Evolutionary conservation across 352 stramenopile species (phyloP), one percentile per base, ranked within the genome.

Genomic region (Pythium folliculosum): DNA sequence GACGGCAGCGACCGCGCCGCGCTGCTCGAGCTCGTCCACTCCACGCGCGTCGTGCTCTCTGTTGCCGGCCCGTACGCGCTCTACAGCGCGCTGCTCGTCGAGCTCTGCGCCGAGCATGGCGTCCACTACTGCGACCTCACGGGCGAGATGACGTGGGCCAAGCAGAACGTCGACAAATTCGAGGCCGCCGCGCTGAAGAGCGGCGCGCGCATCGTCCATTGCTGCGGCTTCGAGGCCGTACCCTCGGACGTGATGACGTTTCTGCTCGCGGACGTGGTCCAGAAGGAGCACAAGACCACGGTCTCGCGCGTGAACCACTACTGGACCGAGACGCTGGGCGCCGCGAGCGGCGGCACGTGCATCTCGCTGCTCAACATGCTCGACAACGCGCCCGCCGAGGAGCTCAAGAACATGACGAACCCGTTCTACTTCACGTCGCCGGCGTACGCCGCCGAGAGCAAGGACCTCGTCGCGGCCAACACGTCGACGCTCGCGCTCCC

Each of bases 71-170:
- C 90, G 17, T 98, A 92, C 73, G 63, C 69, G 19, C 71, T 87
- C 12, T 94, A 97, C 63, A 84, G 86, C 21, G 76, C 71, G 17
- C 57, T 76, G 38, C 75, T 98, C 23, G 80, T 97, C 9, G 70
- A 88, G 45, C 64, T 80, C 35, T 97, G 90, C 71, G 89, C 84
- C 14, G 81, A 91, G 60, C 81, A 86, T 63, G 90, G 90, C 35
- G 90, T 91, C 17, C 76, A 96, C 73, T 97, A 97, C 78, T 88
- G 77, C 50, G 91, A 98, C 63, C 85, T 96, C 38, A 96, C 91
- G 5, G 91, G 89, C 17, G 93, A 97, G 77, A 77, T 85, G 51
- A 50, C 76, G 27, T 97, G 90, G 90, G 82, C 85, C 12, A 72
- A 82, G 40, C 48, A 75, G 22, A 97, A 96, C 79, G 86, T 84